Base-by-base conservation (phyloP, 345 rosid genomes). In the Lumnitzera littorea region DNA sequence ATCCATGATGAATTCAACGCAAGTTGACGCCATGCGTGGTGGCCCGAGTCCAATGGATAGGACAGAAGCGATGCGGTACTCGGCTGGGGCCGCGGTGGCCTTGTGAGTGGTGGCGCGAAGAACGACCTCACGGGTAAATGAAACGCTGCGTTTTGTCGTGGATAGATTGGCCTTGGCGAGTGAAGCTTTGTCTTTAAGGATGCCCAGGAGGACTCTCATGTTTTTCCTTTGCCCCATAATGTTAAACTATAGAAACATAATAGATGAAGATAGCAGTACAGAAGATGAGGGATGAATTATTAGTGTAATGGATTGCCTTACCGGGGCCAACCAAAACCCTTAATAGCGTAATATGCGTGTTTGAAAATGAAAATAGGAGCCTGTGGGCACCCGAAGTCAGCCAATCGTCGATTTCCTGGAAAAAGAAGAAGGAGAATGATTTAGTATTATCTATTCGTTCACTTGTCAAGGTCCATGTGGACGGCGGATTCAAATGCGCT, bases 51-150 rank as follows among this genome's bases (percentile, higher is more conserved):
- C 80, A 17, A 61, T 53, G 53, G 69, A 43, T 20, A 85, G 68
- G 58, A 80, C 63, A 53, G 81, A 67, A 14, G 73, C 70, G 57
- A 75, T 16, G 15, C 72, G 69, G 20, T 64, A 9, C 20, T 70
- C 76, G 0, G 81, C 61, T 0, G 83, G 86, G n/a, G 81, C 70
- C 6, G 64, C 24, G 48, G 65, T 24, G 0, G 72, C 15, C 61
- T 29, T 58, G 59, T 72, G 84, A 29, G 86, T 55, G 75, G 88
- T 77, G 65, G 86, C 86, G 11, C 67, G 79, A 72, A 85, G 31
- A 71, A 85, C 59, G 9, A 65, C 50, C 31, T 66, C 59, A 48
- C 53, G 80, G 10, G 62, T 48, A n/a, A 56, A 59, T 6, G 80
- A 69, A 14, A 48, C n/a, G 64, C 48, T 36, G 59, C 64, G 71